These are phyloP conservation scores for Atractiella rhizophila DNA, from an alignment of 768 basidiomycete species.

Conservation along the genomic window DNA sequence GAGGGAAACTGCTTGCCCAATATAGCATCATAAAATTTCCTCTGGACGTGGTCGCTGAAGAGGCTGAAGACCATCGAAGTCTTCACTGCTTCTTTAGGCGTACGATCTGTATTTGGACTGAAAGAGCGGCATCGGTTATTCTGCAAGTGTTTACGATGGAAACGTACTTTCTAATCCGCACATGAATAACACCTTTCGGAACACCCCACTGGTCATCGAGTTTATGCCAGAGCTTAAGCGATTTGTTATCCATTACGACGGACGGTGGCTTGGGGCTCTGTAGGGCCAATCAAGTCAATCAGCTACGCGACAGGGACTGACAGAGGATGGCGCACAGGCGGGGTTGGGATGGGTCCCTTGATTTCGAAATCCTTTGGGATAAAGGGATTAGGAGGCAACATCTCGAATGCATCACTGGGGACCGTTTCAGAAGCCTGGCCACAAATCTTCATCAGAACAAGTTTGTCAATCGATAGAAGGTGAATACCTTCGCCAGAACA, in stretches of 20 bases:
- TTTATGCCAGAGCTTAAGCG: slow-evolving; percentile 96
- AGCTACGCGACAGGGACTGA: slow-evolving; percentile 2
- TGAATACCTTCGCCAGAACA: slow-evolving; percentile 29
- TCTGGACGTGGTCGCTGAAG: slow-evolving; percentile 62
- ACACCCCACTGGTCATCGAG: slow-evolving; percentile 93
- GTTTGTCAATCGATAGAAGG: too few relatives aligned
- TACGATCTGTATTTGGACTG: slow-evolving; percentile 23
- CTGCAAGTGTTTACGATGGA: too few relatives aligned
- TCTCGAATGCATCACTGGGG: too few relatives aligned
- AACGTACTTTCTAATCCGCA: slow-evolving; percentile 47
- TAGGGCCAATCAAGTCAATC: slow-evolving; percentile 40
- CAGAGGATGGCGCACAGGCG: background rate
- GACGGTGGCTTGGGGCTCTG: slow-evolving; percentile 48
- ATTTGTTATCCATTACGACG: too few relatives aligned
- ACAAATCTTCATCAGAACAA: slow-evolving; percentile 50
- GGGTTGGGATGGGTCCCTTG: slow-evolving; percentile 37
- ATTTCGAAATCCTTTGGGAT: slow-evolving; percentile 69
- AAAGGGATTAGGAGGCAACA: slow-evolving; percentile 71
- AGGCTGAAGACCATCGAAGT: slow-evolving; percentile 58
- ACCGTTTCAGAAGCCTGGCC: too few relatives aligned
- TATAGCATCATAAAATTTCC: slow-evolving; percentile 76
- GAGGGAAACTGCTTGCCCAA: too few relatives aligned
- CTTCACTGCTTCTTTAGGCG: slow-evolving; percentile 45
- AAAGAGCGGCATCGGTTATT: too few relatives aligned
- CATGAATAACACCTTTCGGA: slow-evolving; percentile 53